Percentiles rank a stretch among this genome's conserved stretches.
phyloP scores from a whole-genome alignment of 495 filamentous ascomycete species.

The Hypoxylon subgilvum region DNA sequence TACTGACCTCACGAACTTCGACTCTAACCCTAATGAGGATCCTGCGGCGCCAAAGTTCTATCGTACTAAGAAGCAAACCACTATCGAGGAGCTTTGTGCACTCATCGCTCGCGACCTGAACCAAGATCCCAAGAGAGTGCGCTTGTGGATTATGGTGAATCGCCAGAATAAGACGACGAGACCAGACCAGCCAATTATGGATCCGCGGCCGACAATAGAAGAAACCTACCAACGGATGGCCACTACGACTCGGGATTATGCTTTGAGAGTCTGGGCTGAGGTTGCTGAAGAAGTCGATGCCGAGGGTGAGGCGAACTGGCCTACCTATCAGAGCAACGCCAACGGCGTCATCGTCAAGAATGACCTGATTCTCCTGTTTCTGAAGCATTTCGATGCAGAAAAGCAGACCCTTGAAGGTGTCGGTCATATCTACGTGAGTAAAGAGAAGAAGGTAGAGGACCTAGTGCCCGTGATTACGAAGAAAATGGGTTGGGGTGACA shows the following conservation, averaged over 20 bases:
- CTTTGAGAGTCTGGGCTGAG: slow-evolving; percentile 88
- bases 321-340: slow-evolving; percentile 57
- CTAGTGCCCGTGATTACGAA: slow-evolving; percentile 79
- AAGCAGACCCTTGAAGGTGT: slow-evolving; percentile 75
- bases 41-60: slow-evolving; percentile 69
- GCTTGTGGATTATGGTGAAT: slow-evolving; percentile 97
- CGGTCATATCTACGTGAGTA: slow-evolving; percentile 83
- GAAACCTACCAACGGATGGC: slow-evolving; percentile 69
- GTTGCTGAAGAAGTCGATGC: slow-evolving; percentile 65
- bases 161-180: slow-evolving; percentile 96
- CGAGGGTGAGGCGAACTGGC: slow-evolving; percentile 73
- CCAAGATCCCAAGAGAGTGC: slow-evolving; percentile 66
- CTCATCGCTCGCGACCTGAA: slow-evolving; percentile 71
- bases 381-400: slow-evolving; percentile 87
- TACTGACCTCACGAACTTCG: slow-evolving; percentile 81
- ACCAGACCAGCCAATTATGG: slow-evolving; percentile 82
- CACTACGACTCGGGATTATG: slow-evolving; percentile 65
- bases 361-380: slow-evolving; percentile 76
- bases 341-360: slow-evolving; percentile 55
- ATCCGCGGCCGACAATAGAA: slow-evolving; percentile 80
- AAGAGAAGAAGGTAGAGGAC: slow-evolving; percentile 84
- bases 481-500: slow-evolving; percentile 84
- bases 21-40: slow-evolving; percentile 58
- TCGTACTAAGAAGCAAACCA: slow-evolving; percentile 72
- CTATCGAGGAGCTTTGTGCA: slow-evolving; percentile 73